Conservation (phyloP, 257 asterid genomes). For the Orobanche coerulescens region DNA sequence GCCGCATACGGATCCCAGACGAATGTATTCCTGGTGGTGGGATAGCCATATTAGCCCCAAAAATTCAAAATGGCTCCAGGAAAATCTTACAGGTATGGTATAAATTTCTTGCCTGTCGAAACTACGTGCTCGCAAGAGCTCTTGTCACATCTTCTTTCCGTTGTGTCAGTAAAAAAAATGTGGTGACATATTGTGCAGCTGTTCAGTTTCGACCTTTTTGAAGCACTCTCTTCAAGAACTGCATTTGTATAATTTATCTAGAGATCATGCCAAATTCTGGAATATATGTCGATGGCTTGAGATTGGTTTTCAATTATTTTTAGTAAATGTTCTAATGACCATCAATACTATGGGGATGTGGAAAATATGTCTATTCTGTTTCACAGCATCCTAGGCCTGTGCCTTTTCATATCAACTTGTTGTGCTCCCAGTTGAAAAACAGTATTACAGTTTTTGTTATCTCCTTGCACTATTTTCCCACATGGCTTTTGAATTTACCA, state of each 20-base stretch:
- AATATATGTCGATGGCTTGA: background rate
- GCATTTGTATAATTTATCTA: background rate
- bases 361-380: background rate
- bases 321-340: background rate
- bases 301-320: background rate
- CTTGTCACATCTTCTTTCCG: background rate
- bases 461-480: background rate
- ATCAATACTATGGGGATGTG: background rate
- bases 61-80: constrained; percentile 94
- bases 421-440: background rate
- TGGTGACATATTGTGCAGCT: background rate
- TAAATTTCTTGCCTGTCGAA: background rate
- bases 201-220: background rate
- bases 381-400: background rate
- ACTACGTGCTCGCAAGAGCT: background rate
- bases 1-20: constrained; percentile 50
- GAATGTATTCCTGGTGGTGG: constrained; percentile 99
- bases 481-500: background rate
- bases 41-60: constrained; percentile 96
- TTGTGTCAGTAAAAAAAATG: background rate
- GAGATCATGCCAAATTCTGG: background rate
- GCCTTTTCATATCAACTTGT: constrained; percentile 6
- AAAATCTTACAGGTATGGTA: constrained; percentile 89
- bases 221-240: constrained; percentile 4
- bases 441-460: background rate